phyloP scores from a whole-genome alignment of 2,329 filamentous ascomycete species.

The Hirsutella rhossiliensis region DNA sequence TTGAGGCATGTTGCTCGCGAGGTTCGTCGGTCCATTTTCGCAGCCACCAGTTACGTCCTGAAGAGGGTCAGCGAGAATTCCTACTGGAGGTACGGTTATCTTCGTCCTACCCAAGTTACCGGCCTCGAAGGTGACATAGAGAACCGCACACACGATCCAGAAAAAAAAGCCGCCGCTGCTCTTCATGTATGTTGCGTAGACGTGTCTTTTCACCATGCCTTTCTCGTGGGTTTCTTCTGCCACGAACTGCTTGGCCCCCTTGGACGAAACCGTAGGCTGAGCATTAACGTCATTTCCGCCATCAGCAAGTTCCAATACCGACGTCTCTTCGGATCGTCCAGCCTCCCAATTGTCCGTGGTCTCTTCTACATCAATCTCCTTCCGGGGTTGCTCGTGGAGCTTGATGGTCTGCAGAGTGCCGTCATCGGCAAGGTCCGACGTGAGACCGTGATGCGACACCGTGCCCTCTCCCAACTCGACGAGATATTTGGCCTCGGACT shows the following conservation, averaged over 20 bases:
- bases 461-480: slow-evolving; percentile 61
- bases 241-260: slow-evolving; percentile 56
- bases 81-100: not conserved
- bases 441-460: slow-evolving; percentile 49
- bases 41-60: slow-evolving; percentile 50
- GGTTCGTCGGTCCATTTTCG: slow-evolving; percentile 43
- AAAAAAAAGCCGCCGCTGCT: slow-evolving; percentile 51
- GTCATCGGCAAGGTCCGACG: slow-evolving; percentile 50
- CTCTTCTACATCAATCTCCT: slow-evolving; percentile 36
- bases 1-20: not conserved
- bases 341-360: slow-evolving; percentile 28
- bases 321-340: slow-evolving; percentile 42
- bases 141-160: slow-evolving; percentile 41
- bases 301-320: slow-evolving; percentile 26
- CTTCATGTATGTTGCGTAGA: slow-evolving; percentile 58
- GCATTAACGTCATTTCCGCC: slow-evolving; percentile 21
- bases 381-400: slow-evolving; percentile 36
- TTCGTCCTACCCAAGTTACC: slow-evolving; percentile 36
- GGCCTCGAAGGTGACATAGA: slow-evolving; percentile 43
- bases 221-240: slow-evolving; percentile 63
- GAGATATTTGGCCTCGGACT: slow-evolving; percentile 60
- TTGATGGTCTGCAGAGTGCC: slow-evolving; percentile 46
- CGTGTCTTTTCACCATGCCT: slow-evolving; percentile 52
- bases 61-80: not conserved
- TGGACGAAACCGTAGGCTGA: slow-evolving; percentile 37